phyloP scores from a whole-genome alignment of 768 basidiomycete species.

The Suillus paluster region DNA sequence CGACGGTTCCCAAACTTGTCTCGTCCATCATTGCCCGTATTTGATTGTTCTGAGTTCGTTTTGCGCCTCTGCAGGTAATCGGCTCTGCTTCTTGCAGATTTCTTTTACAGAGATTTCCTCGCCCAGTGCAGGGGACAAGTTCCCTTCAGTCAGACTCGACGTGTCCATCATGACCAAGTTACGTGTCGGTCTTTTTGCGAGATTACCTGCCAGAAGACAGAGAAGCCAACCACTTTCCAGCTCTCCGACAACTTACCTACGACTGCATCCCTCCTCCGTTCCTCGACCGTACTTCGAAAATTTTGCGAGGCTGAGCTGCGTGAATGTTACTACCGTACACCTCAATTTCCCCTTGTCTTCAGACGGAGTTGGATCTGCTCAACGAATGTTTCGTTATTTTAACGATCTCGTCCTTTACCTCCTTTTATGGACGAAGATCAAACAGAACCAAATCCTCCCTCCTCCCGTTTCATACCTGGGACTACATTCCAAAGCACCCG shows the following conservation, averaged over 20 bases:
- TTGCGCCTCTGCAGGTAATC: slow-evolving; percentile 34
- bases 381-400: slow-evolving; percentile 25
- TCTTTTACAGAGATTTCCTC: slow-evolving; percentile 25
- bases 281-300: slow-evolving; percentile 31
- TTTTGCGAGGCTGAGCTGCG: slow-evolving; percentile 29
- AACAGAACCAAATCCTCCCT: slow-evolving; percentile 21
- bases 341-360: slow-evolving; percentile 34
- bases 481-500: slow-evolving; percentile 23
- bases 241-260: slow-evolving; percentile 35
- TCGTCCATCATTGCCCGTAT: slow-evolving; percentile 27
- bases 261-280: slow-evolving; percentile 36
- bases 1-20: slow-evolving; percentile 31
- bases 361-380: slow-evolving; percentile 28
- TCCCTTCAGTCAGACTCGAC: slow-evolving; percentile 22
- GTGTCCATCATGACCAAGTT: slow-evolving; percentile 32
- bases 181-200: slow-evolving; percentile 30
- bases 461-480: slow-evolving; percentile 28
- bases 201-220: slow-evolving; percentile 35
- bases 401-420: slow-evolving; percentile 30
- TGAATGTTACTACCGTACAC: slow-evolving; percentile 29
- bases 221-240: slow-evolving; percentile 30
- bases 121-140: slow-evolving; percentile 25
- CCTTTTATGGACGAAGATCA: slow-evolving; percentile 29
- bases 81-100: not conserved
- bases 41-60: slow-evolving; percentile 35